A percentile compares a stretch with the other conserved stretches of the same genome.
phyloP scores from a whole-genome alignment of 164 flowering plant species.

The Kingdonia uniflora region DNA sequence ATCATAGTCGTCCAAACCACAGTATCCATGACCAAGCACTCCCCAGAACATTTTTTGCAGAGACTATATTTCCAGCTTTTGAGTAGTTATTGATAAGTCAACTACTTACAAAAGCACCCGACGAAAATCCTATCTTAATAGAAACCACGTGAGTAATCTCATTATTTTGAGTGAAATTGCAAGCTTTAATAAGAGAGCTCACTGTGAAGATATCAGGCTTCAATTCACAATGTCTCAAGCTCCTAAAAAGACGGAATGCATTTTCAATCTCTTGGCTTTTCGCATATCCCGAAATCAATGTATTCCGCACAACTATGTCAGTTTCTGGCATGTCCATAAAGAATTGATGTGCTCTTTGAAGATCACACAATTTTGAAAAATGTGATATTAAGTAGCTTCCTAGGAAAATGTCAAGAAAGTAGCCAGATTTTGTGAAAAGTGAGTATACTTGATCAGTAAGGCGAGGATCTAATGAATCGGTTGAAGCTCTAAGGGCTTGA shows the following conservation, averaged over 20 bases:
- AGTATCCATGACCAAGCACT: conserved; percentile 21
- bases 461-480: conserved; percentile 4
- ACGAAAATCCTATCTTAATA: conserved; percentile 24
- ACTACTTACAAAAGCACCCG: conserved; percentile 19
- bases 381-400: conserved; percentile 21
- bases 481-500: conserved; percentile 24
- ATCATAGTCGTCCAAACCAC: conserved; percentile 38
- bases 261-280: conserved; percentile 3
- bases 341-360: conserved; percentile 16
- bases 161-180: conserved; percentile 13
- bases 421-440: conserved; percentile 12
- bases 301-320: conserved; percentile 22
- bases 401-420: conserved; percentile 15
- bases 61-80: conserved; percentile 18
- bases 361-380: conserved; percentile 18
- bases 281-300: conserved; percentile 30
- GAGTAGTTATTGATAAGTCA: conserved; percentile 28
- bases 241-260: conserved; percentile 19
- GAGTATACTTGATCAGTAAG: conserved; percentile 23
- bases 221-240: conserved; percentile 17
- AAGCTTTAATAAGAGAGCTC: conserved; percentile 27
- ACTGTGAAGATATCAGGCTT: conserved; percentile 26
- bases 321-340: conserved; percentile 19
- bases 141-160: conserved; percentile 22
- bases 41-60: conserved; percentile 32